Conservation (phyloP, 140 eudicot species). For the Oenanthe javanica region DNA sequence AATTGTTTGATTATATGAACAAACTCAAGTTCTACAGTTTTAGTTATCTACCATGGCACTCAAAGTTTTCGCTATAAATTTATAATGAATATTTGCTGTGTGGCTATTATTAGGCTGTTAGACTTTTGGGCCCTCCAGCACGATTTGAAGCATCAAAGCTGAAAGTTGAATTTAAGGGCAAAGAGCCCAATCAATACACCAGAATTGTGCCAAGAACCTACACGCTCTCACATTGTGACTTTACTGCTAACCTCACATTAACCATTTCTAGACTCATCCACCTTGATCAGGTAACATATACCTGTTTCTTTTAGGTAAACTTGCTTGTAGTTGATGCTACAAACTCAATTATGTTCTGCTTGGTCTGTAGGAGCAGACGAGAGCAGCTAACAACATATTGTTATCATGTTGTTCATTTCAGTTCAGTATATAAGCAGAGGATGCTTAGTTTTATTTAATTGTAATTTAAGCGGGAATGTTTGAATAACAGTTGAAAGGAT, state of each 20-base stretch:
- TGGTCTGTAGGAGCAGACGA: neutral
- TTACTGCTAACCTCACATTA: conserved; percentile 76
- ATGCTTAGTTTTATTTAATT: neutral
- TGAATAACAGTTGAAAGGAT: conserved; percentile 61
- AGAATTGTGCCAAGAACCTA: conserved; percentile 76
- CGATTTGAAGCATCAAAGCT: conserved; percentile 85
- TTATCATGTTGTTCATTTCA: neutral
- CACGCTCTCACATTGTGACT: conserved; percentile 94
- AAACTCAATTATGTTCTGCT: neutral
- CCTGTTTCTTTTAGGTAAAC: neutral
- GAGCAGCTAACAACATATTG: neutral
- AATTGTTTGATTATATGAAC: neutral
- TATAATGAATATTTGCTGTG: no score
- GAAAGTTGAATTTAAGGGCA: conserved; percentile 63
- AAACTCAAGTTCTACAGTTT: neutral
- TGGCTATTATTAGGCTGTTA: conserved; percentile 40
- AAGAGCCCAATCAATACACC: conserved; percentile 36
- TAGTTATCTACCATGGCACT: neutral
- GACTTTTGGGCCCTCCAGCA: conserved; percentile 91
- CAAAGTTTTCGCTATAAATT: neutral
- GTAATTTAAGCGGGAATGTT: neutral
- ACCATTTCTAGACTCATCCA: conserved; percentile 68
- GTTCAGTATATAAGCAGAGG: neutral
- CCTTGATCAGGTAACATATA: conserved; percentile 56
- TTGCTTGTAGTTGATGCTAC: neutral